A percentile compares a stretch with the other conserved stretches of the same genome.
These are phyloP conservation scores for Aureobasidium uvarum DNA, from an alignment of 2,329 filamentous ascomycete species.

Conservation along the genomic window DNA sequence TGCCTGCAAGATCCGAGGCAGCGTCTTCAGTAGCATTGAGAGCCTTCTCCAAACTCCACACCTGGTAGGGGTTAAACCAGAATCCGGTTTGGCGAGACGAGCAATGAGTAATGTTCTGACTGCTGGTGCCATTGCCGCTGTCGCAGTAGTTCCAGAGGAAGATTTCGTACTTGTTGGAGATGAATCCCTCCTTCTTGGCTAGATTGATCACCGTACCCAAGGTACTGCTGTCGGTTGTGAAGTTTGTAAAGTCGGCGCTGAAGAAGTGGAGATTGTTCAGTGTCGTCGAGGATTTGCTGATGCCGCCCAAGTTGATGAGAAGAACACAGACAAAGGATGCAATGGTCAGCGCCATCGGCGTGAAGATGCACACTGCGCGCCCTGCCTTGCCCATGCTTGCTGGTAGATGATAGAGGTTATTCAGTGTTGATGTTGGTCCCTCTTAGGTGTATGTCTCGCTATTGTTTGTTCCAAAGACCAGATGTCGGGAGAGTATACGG, in stretches of 20 bases:
- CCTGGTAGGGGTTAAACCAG: constrained; percentile 69
- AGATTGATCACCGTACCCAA: constrained; percentile 41
- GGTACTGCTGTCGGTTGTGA: constrained; percentile 36
- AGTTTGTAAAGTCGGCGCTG: constrained; percentile 43
- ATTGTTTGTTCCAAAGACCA: background rate
- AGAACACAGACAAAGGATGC: constrained; percentile 68
- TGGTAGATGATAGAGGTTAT: background rate
- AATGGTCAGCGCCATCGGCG: constrained; percentile 79
- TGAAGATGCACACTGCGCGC: constrained; percentile 79
- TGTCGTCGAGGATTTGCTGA: constrained; percentile 49
- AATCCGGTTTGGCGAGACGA: constrained; percentile 70
- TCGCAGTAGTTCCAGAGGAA: constrained; percentile 86
- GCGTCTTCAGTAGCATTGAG: constrained; percentile 36
- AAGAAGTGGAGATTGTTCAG: constrained; percentile 58
- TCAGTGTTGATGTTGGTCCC: background rate
- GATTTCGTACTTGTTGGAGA: constrained; percentile 77
- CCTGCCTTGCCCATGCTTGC: constrained; percentile 67
- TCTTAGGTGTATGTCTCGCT: background rate
- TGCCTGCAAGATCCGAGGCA: constrained; percentile 28
- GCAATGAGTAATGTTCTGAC: constrained; percentile 46
- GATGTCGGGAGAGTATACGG: background rate
- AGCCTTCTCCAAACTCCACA: constrained; percentile 60
- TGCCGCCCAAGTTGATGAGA: constrained; percentile 58
- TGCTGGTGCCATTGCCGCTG: constrained; percentile 52
- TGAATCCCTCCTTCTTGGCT: constrained; percentile 43